Percentiles rank a stretch among this genome's conserved stretches.
These are phyloP conservation scores for Cantharellus anzutake DNA, from an alignment of 768 basidiomycete genomes.

Conservation along the genomic window DNA sequence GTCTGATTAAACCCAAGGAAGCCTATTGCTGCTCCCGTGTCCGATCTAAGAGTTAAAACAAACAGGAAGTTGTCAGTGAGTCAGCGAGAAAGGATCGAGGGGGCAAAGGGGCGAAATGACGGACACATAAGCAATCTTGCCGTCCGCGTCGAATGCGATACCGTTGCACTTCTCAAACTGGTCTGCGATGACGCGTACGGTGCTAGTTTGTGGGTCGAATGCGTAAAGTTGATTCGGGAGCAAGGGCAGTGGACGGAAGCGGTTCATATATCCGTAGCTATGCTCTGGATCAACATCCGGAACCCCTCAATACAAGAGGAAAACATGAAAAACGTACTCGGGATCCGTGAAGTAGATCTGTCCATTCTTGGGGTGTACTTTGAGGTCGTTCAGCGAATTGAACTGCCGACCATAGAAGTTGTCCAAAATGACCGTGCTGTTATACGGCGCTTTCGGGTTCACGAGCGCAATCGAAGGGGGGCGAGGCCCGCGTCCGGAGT, in stretches of 20 bases:
- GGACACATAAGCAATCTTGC: conserved; percentile 45
- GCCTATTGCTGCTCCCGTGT: no score
- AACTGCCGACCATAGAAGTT: conserved; percentile 69
- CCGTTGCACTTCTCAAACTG: conserved; percentile 61
- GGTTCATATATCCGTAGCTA: conserved; percentile 45
- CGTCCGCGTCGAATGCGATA: conserved; percentile 49
- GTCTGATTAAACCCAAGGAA: no score
- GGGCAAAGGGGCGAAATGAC: conserved; percentile 9
- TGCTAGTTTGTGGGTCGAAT: conserved; percentile 43
- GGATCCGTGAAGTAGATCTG: conserved; percentile 61
- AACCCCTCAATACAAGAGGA: not conserved
- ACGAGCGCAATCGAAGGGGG: conserved; percentile 47
- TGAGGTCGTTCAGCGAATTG: conserved; percentile 66
- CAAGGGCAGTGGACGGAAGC: conserved; percentile 45
- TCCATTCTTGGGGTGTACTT: conserved; percentile 45
- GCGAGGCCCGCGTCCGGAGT: conserved; percentile 41
- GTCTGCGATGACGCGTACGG: conserved; percentile 54
- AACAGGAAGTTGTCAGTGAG: no score
- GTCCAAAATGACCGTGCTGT: conserved; percentile 50
- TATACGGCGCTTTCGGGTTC: conserved; percentile 42
- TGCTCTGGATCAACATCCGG: conserved; percentile 1
- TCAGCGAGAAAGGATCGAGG: no score
- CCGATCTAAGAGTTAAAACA: no score
- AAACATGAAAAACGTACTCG: conserved; percentile 23
- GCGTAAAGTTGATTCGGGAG: conserved; percentile 64